A percentile compares a stretch with the other conserved stretches of the same genome.
These are phyloP conservation scores for Suhomyces atakaporum DNA, from an alignment of 1,139 yeast species.

Conservation along the genomic window DNA sequence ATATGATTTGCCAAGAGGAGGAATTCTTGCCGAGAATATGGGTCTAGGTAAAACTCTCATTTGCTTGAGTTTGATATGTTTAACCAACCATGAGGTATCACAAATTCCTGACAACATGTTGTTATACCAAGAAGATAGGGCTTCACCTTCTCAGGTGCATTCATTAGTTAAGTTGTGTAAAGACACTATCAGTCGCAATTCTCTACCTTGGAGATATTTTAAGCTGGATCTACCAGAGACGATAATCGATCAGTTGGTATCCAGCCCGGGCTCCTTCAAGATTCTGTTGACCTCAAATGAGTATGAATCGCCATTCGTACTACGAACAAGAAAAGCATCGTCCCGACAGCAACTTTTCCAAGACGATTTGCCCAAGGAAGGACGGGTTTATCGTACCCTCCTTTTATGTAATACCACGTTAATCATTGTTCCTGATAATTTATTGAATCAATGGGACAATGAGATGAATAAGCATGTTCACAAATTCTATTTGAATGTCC, in stretches of 20 bases:
- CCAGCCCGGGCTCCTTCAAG: constrained; percentile 48
- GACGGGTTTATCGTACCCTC: constrained; percentile 27
- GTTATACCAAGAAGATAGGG: constrained; percentile 14
- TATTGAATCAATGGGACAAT: constrained; percentile 64
- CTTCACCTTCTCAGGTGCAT: not conserved
- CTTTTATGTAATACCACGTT: constrained; percentile 56
- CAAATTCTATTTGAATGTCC: constrained; percentile 33
- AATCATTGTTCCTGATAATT: constrained; percentile 65
- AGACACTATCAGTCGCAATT: constrained; percentile 41
- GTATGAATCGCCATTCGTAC: constrained; percentile 23
- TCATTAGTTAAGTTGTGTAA: constrained; percentile 47
- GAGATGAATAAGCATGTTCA: constrained; percentile 60
- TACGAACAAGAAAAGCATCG: constrained; percentile 20
- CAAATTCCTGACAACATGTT: constrained; percentile 41
- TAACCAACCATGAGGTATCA: constrained; percentile 55
- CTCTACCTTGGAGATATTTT: constrained; percentile 61
- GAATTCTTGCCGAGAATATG: constrained; percentile 76
- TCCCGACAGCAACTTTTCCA: constrained; percentile 15
- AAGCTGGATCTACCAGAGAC: constrained; percentile 44
- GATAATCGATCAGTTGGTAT: constrained; percentile 36
- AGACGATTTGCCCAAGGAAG: constrained; percentile 20
- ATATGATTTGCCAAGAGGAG: constrained; percentile 58
- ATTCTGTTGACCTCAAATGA: constrained; percentile 27
- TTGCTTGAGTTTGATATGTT: constrained; percentile 59
- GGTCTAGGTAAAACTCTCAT: constrained; percentile 74